Evolutionary conservation across 2,329 filamentous ascomycete species (phyloP).

Genomic region (Samsoniella hepiali): DNA sequence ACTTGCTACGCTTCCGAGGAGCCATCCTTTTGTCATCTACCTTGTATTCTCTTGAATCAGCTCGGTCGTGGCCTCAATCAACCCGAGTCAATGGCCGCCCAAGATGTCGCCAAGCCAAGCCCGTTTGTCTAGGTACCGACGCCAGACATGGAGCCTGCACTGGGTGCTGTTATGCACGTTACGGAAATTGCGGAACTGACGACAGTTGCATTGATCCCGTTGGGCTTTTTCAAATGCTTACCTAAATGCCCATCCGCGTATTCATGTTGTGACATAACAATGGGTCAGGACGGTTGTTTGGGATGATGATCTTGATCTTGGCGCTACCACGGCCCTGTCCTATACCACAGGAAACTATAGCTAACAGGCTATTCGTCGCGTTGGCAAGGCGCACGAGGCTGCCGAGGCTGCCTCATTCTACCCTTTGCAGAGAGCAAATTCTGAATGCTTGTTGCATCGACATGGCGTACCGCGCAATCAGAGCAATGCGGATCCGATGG

Average conservation of each 20-base stretch:
- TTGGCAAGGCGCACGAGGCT: not conserved
- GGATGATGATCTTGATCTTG: constrained; percentile 6
- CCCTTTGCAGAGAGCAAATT: not conserved
- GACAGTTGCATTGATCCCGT: not conserved
- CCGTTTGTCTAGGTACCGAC: not conserved
- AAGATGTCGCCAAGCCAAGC: not conserved
- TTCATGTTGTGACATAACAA: not conserved
- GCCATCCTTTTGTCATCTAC: not conserved
- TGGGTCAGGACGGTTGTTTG: not conserved
- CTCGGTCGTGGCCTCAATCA: not conserved
- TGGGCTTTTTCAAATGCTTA: not conserved
- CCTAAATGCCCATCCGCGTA: not conserved
- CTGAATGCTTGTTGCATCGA: not conserved
- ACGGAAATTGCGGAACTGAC: not conserved
- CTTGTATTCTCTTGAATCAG: not conserved
- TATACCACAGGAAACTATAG: not conserved
- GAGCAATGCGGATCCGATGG: not conserved
- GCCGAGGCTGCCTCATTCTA: constrained; percentile 1
- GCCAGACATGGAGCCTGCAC: not conserved
- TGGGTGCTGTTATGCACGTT: not conserved
- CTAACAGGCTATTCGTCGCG: not conserved
- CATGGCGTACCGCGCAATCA: not conserved
- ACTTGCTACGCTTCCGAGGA: not conserved
- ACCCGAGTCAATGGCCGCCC: not conserved
- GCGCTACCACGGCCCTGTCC: not conserved